Evolutionary conservation across 2,329 filamentous ascomycete species (phyloP), one percentile per base, ranked within the genome.

Genomic region (Gaeumannomyces sp.): DNA sequence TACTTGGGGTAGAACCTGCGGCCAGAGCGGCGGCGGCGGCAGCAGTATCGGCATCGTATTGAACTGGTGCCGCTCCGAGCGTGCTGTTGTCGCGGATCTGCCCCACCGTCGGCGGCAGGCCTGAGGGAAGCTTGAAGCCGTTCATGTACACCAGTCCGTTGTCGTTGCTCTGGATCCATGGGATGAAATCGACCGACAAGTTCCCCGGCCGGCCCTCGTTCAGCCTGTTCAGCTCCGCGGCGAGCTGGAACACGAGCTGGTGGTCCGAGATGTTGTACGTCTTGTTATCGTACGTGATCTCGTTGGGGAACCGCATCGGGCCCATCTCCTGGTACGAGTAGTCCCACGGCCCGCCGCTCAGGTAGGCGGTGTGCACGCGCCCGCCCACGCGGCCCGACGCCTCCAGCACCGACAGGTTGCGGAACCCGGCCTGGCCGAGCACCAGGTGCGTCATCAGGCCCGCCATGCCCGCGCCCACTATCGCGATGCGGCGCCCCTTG

Each of bases 21-120:
- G 27, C 27, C 35, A 62, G 13, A 6, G 45, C 61, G 1, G 61
- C 27, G 27, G 29, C 25, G 2, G 57, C 57, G 29, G 57, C 61
- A 22, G 27, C 50, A 8, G 53, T 63, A 19, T 63, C 50, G 28
- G n/a, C 27, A 22, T 29, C 35, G n/a, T 63, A 56, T 16, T 33
- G 38, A 14, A 33, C 50, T 22, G 61, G 22, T 4, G 61, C 50
- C 27, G 50, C n/a, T 2, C 66, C 70, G 25, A 83, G 73, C 10
- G 77, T 77, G 0, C 80, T 69, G 69, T 86, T 80, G 10, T 73
- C 75, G 0, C 71, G 66, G 1, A 84, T 76, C 68, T 87, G 79
- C 1, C 78, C 77, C 0, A 76, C 68, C 1, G 83, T 85, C 0
- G 85, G 85, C 0, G 85, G 80, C 5, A 81, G 74, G 1, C 85